phyloP scores from a whole-genome alignment of 768 basidiomycete genomes.

The Macrolepiota fuliginosa region DNA sequence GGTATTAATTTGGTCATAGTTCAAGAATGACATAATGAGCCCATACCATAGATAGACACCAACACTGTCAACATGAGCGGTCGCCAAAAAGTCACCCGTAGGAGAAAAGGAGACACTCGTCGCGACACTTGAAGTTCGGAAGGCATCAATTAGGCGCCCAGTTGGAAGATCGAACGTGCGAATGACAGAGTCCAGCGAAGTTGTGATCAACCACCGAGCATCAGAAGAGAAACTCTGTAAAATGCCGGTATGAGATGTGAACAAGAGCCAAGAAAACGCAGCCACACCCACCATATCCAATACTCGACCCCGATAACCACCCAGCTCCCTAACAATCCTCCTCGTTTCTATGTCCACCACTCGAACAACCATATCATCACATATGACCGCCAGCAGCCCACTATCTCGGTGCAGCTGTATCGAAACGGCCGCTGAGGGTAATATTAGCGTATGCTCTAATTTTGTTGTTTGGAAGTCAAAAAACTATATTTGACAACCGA shows the following conservation, averaged over 20 bases:
- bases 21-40: neutral
- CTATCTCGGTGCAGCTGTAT: constrained; percentile 81
- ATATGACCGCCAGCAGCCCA: constrained; percentile 76
- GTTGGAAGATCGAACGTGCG: constrained; percentile 96
- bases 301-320: constrained; percentile 79
- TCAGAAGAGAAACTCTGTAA: constrained; percentile 89
- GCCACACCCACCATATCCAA: constrained; percentile 72
- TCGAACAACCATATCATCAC: constrained; percentile 85
- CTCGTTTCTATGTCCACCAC: constrained; percentile 90
- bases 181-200: constrained; percentile 88
- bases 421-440: constrained; percentile 69
- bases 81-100: constrained; percentile 93
- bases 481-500: constrained; percentile 54
- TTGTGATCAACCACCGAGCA: constrained; percentile 88
- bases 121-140: constrained; percentile 83
- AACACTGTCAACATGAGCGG: constrained; percentile 90
- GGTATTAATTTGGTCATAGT: constrained; percentile 5
- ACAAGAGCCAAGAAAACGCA: neutral
- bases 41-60: constrained; percentile 91
- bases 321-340: constrained; percentile 84
- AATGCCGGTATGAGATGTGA: constrained; percentile 7
- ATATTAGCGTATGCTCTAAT: constrained; percentile 60
- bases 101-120: constrained; percentile 93
- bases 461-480: constrained; percentile 93
- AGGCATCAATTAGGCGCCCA: constrained; percentile 88